These are phyloP conservation scores for Trichosporon sp. DNA, from an alignment of 1,284 basidiomycete species.

Conservation along the genomic window DNA sequence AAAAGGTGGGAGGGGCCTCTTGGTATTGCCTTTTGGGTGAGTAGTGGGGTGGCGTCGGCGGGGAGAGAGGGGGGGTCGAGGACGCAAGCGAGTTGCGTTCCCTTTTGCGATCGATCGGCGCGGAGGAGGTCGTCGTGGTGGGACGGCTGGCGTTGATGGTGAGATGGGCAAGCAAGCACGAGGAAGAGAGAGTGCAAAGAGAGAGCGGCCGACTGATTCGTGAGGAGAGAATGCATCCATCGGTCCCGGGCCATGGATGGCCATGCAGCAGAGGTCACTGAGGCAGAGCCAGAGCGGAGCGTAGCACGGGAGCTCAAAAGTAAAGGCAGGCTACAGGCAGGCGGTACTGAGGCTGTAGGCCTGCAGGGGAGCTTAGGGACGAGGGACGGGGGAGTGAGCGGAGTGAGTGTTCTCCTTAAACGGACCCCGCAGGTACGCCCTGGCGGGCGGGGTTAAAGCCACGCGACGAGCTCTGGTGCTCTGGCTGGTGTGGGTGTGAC, in stretches of 20 bases:
- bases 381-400: too few species aligned
- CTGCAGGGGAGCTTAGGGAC: neutral
- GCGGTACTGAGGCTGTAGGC: neutral
- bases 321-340: neutral
- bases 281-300: neutral
- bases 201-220: neutral
- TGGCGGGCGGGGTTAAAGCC: neutral
- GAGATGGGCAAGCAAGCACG: neutral
- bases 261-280: neutral
- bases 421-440: neutral
- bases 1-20: neutral
- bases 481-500: neutral
- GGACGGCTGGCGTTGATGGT: neutral
- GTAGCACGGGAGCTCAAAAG: neutral
- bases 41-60: neutral
- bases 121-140: neutral
- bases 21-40: neutral
- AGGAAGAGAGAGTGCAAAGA: neutral
- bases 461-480: neutral
- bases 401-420: too few species aligned
- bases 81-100: neutral
- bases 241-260: neutral
- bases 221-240: neutral
- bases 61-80: neutral
- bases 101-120: neutral